These are phyloP conservation scores for Mallotus repandus DNA, from an alignment of 441 rosid species.

Conservation along the genomic window DNA sequence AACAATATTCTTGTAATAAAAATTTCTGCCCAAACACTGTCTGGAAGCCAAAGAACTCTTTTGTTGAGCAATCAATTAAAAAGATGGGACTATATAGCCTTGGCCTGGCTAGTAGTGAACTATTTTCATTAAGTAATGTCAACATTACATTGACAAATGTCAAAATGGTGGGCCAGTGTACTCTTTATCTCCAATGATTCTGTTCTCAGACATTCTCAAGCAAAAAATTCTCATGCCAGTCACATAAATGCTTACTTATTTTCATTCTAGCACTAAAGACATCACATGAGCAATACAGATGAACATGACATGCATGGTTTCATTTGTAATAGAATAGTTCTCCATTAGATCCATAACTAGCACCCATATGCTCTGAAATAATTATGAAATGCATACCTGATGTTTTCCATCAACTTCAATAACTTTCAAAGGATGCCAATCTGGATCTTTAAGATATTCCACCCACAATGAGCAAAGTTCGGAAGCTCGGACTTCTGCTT, in stretches of 20 bases:
- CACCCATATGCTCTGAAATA: constrained; percentile 2
- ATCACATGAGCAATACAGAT: not conserved
- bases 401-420: constrained; percentile 43
- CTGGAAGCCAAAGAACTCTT: too few species aligned
- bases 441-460: constrained; percentile 89
- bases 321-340: not conserved
- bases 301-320: not conserved
- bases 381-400: constrained; percentile 32
- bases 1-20: not conserved
- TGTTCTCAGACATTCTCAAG: not conserved
- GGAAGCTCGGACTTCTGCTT: constrained; percentile 72
- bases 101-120: too few species aligned
- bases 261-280: constrained; percentile 5
- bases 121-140: too few species aligned
- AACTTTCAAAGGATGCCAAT: constrained; percentile 91
- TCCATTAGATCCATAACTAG: not conserved
- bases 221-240: not conserved
- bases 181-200: too few species aligned
- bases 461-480: constrained; percentile 88
- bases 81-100: too few species aligned
- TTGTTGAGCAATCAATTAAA: not conserved
- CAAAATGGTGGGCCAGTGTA: too few species aligned
- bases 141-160: too few species aligned
- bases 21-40: not conserved
- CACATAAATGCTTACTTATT: not conserved